Evolutionary conservation across 1,284 basidiomycete species (phyloP).

Genomic region (Pulveroboletus sp.): DNA sequence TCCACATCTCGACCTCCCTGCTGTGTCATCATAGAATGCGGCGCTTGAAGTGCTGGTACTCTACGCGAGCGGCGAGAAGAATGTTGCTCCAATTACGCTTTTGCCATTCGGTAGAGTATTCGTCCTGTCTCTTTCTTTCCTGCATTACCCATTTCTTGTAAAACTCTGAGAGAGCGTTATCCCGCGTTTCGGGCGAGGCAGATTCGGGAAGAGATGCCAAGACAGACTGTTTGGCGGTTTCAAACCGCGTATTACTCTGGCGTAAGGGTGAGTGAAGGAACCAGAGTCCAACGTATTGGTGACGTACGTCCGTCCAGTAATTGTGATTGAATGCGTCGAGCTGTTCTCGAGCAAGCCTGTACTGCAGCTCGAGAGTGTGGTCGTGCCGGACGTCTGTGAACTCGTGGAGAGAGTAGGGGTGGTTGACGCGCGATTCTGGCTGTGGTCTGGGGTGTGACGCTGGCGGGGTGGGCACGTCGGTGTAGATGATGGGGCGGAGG

Average conservation of each 20-base stretch:
- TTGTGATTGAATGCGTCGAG: conserved; percentile 70
- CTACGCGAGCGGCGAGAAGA: conserved; percentile 51
- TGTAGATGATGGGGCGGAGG: conserved; percentile 74
- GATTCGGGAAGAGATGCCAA: conserved; percentile 56
- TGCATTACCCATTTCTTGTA: conserved; percentile 71
- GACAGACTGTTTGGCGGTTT: conserved; percentile 58
- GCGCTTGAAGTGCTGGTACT: conserved; percentile 44
- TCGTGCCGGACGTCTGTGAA: conserved; percentile 46
- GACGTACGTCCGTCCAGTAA: conserved; percentile 75
- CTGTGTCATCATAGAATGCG: conserved; percentile 19
- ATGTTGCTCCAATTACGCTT: conserved; percentile 57
- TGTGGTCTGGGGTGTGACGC: conserved; percentile 26
- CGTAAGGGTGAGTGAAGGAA: not conserved
- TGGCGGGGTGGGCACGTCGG: conserved; percentile 45
- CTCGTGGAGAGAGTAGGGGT: conserved; percentile 75
- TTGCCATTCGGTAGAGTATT: conserved; percentile 65
- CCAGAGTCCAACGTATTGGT: not conserved
- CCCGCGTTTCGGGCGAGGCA: conserved; percentile 53
- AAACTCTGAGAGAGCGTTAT: conserved; percentile 67
- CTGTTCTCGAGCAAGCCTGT: conserved; percentile 65
- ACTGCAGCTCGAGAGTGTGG: conserved; percentile 59
- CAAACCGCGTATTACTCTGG: conserved; percentile 75
- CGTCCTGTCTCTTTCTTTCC: conserved; percentile 55
- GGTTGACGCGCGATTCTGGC: conserved; percentile 33
- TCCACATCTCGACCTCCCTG: not conserved